Percentiles rank a stretch among this genome's conserved stretches.
phyloP scores from a whole-genome alignment of 129 eudicot species.

The Artemisia tridentata region DNA sequence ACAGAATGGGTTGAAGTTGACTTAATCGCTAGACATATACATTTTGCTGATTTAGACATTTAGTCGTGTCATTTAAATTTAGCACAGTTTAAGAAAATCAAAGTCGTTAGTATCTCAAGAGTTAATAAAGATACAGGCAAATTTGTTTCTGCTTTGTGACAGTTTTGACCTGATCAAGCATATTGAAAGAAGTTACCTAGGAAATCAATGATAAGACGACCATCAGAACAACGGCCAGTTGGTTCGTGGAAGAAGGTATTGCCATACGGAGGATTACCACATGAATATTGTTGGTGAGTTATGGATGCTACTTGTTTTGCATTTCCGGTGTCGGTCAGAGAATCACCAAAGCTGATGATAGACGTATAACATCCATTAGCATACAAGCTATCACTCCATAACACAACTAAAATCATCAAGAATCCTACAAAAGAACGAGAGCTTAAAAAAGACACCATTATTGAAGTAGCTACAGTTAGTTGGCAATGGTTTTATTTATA shows the following conservation, averaged over 20 bases:
- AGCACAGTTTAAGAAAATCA: neutral
- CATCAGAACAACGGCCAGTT: slow-evolving; percentile 3
- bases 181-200: neutral
- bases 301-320: neutral
- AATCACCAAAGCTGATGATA: neutral
- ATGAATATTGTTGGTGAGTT: neutral
- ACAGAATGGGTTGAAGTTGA: too few relatives aligned
- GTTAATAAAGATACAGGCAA: too few relatives aligned
- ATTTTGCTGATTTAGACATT: too few relatives aligned
- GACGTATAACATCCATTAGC: slow-evolving; percentile 1
- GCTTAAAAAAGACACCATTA: neutral
- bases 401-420: neutral
- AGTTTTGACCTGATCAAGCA: too few relatives aligned
- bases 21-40: too few relatives aligned
- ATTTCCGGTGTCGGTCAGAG: neutral
- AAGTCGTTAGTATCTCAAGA: too few relatives aligned
- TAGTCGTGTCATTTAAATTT: too few relatives aligned
- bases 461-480: neutral
- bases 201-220: slow-evolving; percentile 7
- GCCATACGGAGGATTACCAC: neutral
- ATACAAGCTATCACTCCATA: neutral
- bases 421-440: neutral
- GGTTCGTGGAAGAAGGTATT: neutral
- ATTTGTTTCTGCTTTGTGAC: neutral
- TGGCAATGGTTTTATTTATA: too few relatives aligned